Evolutionary conservation across 2,329 filamentous ascomycete species (phyloP).

Genomic region (Fusarium avenaceum): DNA sequence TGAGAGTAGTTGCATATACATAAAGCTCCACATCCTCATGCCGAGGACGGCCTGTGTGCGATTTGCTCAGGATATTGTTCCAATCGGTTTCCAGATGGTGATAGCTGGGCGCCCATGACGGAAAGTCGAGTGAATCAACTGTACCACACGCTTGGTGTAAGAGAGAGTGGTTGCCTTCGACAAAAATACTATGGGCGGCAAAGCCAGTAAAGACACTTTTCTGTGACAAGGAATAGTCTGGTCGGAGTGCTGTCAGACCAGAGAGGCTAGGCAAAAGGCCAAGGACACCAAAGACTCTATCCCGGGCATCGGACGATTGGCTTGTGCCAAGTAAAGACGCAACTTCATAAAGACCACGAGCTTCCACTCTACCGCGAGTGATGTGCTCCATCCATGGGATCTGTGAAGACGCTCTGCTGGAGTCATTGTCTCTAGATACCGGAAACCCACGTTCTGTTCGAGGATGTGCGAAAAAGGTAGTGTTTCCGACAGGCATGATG

Average conservation of each 20-base stretch:
- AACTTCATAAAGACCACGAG: too few relatives aligned
- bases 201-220: neutral
- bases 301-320: neutral
- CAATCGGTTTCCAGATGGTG: neutral
- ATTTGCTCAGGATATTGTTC: neutral
- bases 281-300: neutral
- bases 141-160: neutral
- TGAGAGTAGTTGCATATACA: neutral
- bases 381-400: neutral
- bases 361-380: too few relatives aligned
- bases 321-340: neutral
- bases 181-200: too few relatives aligned
- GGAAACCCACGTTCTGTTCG: neutral
- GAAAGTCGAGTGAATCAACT: neutral
- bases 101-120: neutral
- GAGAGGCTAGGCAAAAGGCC: neutral
- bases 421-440: neutral
- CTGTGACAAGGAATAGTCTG: neutral
- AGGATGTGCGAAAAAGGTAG: neutral
- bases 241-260: neutral
- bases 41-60: neutral
- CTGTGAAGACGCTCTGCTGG: neutral
- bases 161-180: neutral
- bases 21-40: neutral
- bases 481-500: neutral